Evolutionary conservation across 2,329 filamentous ascomycete species (phyloP).

Genomic region (Phyllachora maydis): DNA sequence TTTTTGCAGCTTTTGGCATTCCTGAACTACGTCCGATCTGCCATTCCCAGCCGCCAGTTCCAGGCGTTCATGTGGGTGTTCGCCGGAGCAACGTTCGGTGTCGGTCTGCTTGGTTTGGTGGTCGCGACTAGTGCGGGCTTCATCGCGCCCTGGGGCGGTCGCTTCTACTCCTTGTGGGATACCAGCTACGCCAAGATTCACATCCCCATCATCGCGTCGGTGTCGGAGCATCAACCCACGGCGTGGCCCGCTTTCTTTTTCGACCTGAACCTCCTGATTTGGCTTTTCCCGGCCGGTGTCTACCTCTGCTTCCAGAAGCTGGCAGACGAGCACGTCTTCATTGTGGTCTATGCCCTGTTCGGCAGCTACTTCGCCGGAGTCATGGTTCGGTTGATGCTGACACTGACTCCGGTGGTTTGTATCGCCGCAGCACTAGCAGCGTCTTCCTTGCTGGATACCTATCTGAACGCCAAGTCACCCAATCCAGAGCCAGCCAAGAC

Average conservation of each 20-base stretch:
- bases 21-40: slow-evolving; percentile 75
- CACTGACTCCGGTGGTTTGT: slow-evolving; percentile 87
- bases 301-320: slow-evolving; percentile 95
- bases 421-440: slow-evolving; percentile 78
- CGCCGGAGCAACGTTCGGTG: slow-evolving; percentile 51
- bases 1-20: slow-evolving; percentile 86
- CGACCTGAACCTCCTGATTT: slow-evolving; percentile 93
- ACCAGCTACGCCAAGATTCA: slow-evolving; percentile 98
- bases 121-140: slow-evolving; percentile 68
- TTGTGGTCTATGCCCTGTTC: slow-evolving; percentile 92
- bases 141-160: slow-evolving; percentile 92
- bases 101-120: slow-evolving; percentile 63
- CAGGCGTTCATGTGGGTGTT: slow-evolving; percentile 68
- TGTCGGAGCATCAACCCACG: slow-evolving; percentile 96
- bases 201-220: slow-evolving; percentile 98
- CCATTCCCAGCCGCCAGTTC: slow-evolving; percentile 83
- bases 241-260: slow-evolving; percentile 99
- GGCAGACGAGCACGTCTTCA: slow-evolving; percentile 90
- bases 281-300: slow-evolving; percentile 95
- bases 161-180: slow-evolving; percentile 98
- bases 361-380: slow-evolving; percentile 97
- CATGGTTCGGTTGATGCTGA: slow-evolving; percentile 98
- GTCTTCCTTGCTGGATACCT: slow-evolving; percentile 76
- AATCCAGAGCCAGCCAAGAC: slow-evolving; percentile 21
- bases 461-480: slow-evolving; percentile 48